A percentile compares a stretch with the other conserved stretches of the same genome.
phyloP scores from a whole-genome alignment of 192 early-diverging fungal species.

The Pilaira anomala region DNA sequence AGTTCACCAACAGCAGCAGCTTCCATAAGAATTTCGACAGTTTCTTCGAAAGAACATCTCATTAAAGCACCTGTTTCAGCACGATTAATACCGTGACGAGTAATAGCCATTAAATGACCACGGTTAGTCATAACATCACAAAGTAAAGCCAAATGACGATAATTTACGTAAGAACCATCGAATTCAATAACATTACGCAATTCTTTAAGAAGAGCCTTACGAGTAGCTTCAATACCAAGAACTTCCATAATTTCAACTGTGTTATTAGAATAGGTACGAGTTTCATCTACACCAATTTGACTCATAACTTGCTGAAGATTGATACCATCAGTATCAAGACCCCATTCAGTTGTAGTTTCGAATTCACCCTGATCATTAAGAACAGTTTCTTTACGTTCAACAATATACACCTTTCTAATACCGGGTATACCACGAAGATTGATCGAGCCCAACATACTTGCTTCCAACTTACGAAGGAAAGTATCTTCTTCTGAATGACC shows the following conservation, averaged over 20 bases:
- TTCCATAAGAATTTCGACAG: constrained; percentile 96
- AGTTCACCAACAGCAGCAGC: constrained; percentile 87
- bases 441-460: constrained; percentile 82
- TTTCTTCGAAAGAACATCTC: constrained; percentile 97
- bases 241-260: constrained; percentile 89
- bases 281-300: constrained; percentile 78
- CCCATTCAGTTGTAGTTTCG: constrained; percentile 62
- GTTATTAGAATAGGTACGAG: constrained; percentile 86
- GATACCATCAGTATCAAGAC: constrained; percentile 91
- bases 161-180: constrained; percentile 97
- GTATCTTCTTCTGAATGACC: constrained; percentile 72
- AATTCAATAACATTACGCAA: constrained; percentile 91
- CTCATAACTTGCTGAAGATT: constrained; percentile 86
- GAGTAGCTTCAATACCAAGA: constrained; percentile 96
- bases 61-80: constrained; percentile 92
- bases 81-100: constrained; percentile 96
- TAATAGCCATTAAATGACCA: constrained; percentile 93
- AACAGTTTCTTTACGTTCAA: constrained; percentile 46
- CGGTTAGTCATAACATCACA: constrained; percentile 96
- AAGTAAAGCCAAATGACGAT: constrained; percentile 92
- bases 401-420: constrained; percentile 84
- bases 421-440: constrained; percentile 84
- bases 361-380: constrained; percentile 64
- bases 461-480: constrained; percentile 84
- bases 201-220: constrained; percentile 85